These are phyloP conservation scores for Thuja plicata DNA, from an alignment of 83 land plant genomes.

Conservation along the genomic window DNA sequence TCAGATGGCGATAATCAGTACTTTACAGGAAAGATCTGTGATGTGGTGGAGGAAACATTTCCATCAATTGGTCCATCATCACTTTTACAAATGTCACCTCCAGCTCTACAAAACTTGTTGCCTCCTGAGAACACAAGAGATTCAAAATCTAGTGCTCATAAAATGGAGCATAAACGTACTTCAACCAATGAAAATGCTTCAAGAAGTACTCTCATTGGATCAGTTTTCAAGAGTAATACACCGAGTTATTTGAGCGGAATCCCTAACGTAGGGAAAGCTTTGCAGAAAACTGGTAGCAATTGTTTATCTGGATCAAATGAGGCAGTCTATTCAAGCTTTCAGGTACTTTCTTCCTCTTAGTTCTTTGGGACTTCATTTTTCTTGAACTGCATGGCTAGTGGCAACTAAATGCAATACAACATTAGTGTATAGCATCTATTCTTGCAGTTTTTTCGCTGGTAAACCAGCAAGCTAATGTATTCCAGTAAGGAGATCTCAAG, in stretches of 20 bases:
- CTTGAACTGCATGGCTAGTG: neutral
- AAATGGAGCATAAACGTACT: conserved; percentile 18
- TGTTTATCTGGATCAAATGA: neutral
- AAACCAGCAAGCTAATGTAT: no score
- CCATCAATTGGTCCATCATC: conserved; percentile 25
- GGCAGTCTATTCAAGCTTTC: neutral
- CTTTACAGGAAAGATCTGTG: conserved; percentile 53
- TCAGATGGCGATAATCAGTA: conserved; percentile 38
- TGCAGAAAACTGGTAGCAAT: neutral
- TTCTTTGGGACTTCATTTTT: neutral
- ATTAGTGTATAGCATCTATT: no score
- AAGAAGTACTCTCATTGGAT: conserved; percentile 21
- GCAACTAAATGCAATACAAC: neutral
- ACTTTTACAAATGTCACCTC: conserved; percentile 28
- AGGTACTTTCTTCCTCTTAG: neutral
- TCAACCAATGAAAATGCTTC: conserved; percentile 15
- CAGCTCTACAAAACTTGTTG: conserved; percentile 43
- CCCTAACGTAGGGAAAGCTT: conserved; percentile 28
- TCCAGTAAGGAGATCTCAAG: no score
- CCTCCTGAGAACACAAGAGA: conserved; percentile 31
- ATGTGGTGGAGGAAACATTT: conserved; percentile 52
- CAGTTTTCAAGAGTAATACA: conserved; percentile 22
- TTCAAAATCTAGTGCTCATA: conserved; percentile 16
- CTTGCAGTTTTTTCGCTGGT: no score
- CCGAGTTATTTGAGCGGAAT: conserved; percentile 15